Conservation (phyloP, 306 rosid species). For the Ceratonia siliqua region DNA sequence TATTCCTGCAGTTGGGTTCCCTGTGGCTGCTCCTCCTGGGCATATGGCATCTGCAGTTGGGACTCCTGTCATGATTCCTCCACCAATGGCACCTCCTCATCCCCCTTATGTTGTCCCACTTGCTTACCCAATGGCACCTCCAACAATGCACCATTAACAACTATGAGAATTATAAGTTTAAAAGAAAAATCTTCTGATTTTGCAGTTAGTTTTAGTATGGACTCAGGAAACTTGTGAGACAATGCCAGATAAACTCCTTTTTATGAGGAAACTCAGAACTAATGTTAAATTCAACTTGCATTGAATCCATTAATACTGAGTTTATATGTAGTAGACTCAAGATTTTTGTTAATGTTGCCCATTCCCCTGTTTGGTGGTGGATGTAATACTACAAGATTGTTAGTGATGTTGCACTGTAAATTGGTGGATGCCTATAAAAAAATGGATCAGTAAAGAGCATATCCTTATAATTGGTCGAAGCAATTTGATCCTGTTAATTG, state of each 20-base stretch:
- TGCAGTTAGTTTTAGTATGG: constrained; percentile 35
- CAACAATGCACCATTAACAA: constrained; percentile 83
- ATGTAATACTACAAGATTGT: constrained; percentile 27
- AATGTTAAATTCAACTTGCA: constrained; percentile 33
- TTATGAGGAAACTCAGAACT: constrained; percentile 30
- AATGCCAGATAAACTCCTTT: constrained; percentile 4
- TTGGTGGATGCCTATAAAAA: too few species aligned
- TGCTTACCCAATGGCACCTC: constrained; percentile 97
- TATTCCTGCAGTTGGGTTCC: constrained; percentile 70
- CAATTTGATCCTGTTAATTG: too few species aligned
- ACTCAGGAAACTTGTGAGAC: constrained; percentile 25
- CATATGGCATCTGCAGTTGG: constrained; percentile 94
- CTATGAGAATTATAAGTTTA: too few species aligned
- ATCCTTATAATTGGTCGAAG: too few species aligned
- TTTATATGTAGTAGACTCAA: background rate
- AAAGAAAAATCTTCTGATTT: background rate
- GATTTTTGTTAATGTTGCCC: constrained; percentile 11
- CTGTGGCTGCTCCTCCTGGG: constrained; percentile 74
- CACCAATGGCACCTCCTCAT: constrained; percentile 62
- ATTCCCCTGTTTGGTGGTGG: constrained; percentile 16
- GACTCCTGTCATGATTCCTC: constrained; percentile 94
- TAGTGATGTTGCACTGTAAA: constrained; percentile 29
- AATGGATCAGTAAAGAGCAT: too few species aligned
- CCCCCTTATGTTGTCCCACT: constrained; percentile 82
- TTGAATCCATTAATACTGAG: constrained; percentile 23